Evolutionary conservation across 306 rosid species (phyloP), one percentile per base, ranked within the genome.

Genomic region (Potentilla sterilis): DNA sequence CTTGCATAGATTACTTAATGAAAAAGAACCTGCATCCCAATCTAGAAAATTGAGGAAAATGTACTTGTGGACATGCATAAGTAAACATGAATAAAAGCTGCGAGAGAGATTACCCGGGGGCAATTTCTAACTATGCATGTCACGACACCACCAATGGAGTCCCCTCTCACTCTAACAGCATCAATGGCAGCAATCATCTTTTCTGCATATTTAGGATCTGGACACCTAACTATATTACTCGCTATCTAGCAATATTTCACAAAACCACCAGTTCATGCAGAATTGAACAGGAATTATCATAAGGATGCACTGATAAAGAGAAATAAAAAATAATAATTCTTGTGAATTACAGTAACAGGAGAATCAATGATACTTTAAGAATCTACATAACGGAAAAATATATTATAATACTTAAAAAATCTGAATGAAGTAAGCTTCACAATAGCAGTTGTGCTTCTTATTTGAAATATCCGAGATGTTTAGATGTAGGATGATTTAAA

Each of bases 181-280:
- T 95, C 99, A 77, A 95, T 85, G 70, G 93, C 97, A 68, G 87
- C 77, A 74, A 92, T 95, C 99, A 95, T 95, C 91, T 90, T 92
- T 78, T 95, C 96, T 52, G 97, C 99, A 77, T 87, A 92, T 83
- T 92, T 93, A 48, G 97, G 87, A 86, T 92, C 85, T 58, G 99
- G 99, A 85, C 99, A 95, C 75, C 99, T 87, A 70, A 89, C 97
- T 52, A 95, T 95, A 72, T 92, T 95, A 84, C 92, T 90, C 87
- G 92, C 97, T 14, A 95, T 88, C 99, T 92, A 89, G 82, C 24
- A 43, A 77, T 54, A 48, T 70, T 37, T 73, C 37, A 49, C 47
- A 51, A 8, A 44, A 62, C 44, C 35, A 63, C 69, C 6, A 68
- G 48, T 49, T 28, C 73, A 66, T 5, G 74, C 24, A 35, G 24